These are phyloP conservation scores for Phaeophleospora eucalypticola DNA, from an alignment of 2,329 filamentous ascomycete genomes.

Conservation along the genomic window DNA sequence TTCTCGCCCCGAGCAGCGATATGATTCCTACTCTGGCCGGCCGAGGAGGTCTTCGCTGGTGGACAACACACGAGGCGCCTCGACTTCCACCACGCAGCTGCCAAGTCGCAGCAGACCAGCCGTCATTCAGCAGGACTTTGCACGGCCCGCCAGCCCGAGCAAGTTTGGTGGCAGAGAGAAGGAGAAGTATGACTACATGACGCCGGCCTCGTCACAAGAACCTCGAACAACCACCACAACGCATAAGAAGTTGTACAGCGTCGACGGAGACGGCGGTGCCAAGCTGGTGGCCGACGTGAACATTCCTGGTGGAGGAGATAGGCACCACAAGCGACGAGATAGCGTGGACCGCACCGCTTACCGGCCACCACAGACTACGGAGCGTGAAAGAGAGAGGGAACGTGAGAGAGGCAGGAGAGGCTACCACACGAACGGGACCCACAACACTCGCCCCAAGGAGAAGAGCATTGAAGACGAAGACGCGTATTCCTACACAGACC, in stretches of 20 bases:
- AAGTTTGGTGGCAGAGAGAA: slow-evolving; percentile 26
- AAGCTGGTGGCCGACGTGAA: slow-evolving; percentile 38
- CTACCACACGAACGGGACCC: slow-evolving; percentile 30
- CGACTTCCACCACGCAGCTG: slow-evolving; percentile 23
- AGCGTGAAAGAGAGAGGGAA: slow-evolving; percentile 15
- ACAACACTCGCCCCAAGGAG: slow-evolving; percentile 17
- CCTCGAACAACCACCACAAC: slow-evolving; percentile 28
- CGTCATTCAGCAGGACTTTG: slow-evolving; percentile 31
- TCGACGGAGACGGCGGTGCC: slow-evolving; percentile 38
- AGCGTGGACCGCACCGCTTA: slow-evolving; percentile 31
- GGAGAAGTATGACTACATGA: slow-evolving; percentile 38
- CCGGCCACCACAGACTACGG: slow-evolving; percentile 8
- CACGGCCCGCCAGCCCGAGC: slow-evolving; percentile 41
- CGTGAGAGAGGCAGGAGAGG: slow-evolving; percentile 26
- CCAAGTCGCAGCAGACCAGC: slow-evolving; percentile 33
- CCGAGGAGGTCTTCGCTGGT: slow-evolving; percentile 44
- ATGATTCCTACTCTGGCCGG: slow-evolving; percentile 44
- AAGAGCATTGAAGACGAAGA: slow-evolving; percentile 39
- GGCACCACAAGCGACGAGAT: slow-evolving; percentile 34
- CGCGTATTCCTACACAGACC: slow-evolving; percentile 48
- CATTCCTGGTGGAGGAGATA: slow-evolving; percentile 37
- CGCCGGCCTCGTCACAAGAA: slow-evolving; percentile 32
- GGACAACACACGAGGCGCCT: slow-evolving; percentile 33
- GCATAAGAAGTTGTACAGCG: slow-evolving; percentile 48
- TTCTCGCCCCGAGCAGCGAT: slow-evolving; percentile 28